phyloP scores from a whole-genome alignment of 2,329 filamentous ascomycete genomes.

The Colletotrichum kahawae region DNA sequence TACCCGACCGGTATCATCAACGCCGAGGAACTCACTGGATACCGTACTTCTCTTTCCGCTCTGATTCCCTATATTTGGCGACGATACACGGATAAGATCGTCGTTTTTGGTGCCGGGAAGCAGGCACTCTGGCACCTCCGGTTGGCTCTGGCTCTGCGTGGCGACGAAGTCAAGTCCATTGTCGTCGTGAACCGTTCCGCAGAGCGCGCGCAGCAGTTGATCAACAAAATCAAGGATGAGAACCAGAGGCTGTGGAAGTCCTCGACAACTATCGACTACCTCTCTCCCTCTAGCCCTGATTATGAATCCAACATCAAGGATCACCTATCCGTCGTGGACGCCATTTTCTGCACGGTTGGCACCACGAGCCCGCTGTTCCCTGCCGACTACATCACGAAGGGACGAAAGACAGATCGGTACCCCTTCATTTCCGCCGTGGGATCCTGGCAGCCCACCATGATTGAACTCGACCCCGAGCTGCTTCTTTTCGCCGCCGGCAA shows the following conservation, averaged over 20 bases:
- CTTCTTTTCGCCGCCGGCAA: constrained; percentile 34
- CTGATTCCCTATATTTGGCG: constrained; percentile 61
- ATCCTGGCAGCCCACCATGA: constrained; percentile 66
- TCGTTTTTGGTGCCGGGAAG: constrained; percentile 72
- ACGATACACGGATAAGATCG: constrained; percentile 49
- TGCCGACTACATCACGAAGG: constrained; percentile 32
- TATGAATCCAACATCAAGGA: not conserved
- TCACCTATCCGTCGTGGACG: not conserved
- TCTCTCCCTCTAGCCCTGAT: not conserved
- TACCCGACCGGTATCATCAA: constrained; percentile 59
- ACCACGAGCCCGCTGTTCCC: not conserved
- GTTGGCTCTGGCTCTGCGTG: constrained; percentile 61
- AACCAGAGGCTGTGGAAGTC: not conserved
- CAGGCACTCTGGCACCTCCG: constrained; percentile 77
- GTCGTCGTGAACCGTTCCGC: constrained; percentile 38
- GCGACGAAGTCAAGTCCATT: constrained; percentile 29
- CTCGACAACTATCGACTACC: not conserved
- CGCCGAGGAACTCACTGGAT: constrained; percentile 71
- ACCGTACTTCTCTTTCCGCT: constrained; percentile 68
- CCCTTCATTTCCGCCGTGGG: constrained; percentile 57
- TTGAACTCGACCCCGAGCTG: constrained; percentile 69
- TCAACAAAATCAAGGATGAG: not conserved
- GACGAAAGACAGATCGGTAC: constrained; percentile 31
- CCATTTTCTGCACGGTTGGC: not conserved
- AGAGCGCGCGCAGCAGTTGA: not conserved